phyloP scores from a whole-genome alignment of 2,329 filamentous ascomycete genomes.

The Phialophora tarda region DNA sequence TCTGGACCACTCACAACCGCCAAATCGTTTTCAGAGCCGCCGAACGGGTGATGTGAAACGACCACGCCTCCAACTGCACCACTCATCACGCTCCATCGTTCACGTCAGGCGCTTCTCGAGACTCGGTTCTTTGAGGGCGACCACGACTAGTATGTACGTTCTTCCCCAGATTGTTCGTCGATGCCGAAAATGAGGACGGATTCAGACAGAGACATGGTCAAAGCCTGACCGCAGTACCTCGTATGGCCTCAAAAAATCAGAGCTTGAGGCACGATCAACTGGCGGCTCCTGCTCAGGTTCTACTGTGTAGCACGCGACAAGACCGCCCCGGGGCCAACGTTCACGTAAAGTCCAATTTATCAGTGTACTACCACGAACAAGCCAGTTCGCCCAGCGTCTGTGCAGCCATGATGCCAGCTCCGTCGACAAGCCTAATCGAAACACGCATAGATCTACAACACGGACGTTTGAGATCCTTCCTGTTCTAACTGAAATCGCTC shows the following conservation, averaged over 20 bases:
- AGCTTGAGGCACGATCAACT: background rate
- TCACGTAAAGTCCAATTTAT: constrained; percentile 4
- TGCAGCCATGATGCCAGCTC: constrained; percentile 6
- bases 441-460: constrained; percentile 2
- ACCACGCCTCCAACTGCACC: constrained; percentile 9
- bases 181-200: background rate
- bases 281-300: background rate
- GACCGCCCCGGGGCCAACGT: background rate
- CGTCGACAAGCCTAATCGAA: constrained; percentile 2
- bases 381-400: background rate
- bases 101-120: constrained; percentile 14
- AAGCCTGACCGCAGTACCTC: background rate
- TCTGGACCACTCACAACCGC: constrained; percentile 17
- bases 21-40: constrained; percentile 20
- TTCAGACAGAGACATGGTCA: constrained; percentile 7
- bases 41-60: constrained; percentile 19
- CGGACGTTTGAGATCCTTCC: constrained; percentile 8
- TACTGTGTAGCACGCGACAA: background rate
- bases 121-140: constrained; percentile 1
- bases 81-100: constrained; percentile 8
- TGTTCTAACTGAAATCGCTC: background rate
- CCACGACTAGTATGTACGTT: background rate
- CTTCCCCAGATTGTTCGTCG: background rate
- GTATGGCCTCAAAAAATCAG: background rate
- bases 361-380: background rate